Conservation (phyloP, 2,329 filamentous ascomycete genomes). For the Talaromyces sp. region DNA sequence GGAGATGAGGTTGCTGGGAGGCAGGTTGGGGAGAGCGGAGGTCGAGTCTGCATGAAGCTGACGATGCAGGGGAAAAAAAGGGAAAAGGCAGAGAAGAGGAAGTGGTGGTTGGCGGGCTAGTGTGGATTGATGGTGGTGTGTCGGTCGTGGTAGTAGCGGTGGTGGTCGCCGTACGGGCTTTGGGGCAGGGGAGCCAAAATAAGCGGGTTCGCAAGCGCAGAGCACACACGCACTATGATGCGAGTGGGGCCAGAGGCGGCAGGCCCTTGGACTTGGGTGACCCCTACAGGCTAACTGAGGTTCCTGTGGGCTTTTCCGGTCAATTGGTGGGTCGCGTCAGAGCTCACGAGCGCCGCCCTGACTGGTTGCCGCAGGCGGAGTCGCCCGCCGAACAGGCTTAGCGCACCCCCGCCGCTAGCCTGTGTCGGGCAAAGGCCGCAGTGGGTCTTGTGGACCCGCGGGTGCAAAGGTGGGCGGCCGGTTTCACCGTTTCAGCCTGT, state of each 20-base stretch:
- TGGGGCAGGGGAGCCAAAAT: neutral
- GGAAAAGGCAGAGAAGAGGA: neutral
- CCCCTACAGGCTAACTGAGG: neutral
- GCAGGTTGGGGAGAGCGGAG: neutral
- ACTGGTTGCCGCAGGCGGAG: neutral
- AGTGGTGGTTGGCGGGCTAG: neutral
- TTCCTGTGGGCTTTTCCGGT: neutral
- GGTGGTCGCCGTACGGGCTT: neutral
- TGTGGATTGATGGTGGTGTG: neutral
- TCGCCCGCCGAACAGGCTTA: neutral
- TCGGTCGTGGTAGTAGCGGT: neutral
- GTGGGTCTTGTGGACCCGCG: neutral
- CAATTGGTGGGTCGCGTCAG: neutral
- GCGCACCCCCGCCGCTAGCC: neutral
- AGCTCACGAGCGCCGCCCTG: neutral
- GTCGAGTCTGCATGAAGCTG: neutral
- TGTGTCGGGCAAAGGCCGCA: neutral
- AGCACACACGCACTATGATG: neutral
- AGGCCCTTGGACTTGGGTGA: neutral
- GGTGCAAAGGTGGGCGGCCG: neutral
- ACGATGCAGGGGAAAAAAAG: neutral
- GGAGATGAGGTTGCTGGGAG: neutral
- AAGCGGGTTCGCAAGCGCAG: neutral
- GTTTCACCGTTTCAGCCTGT: neutral
- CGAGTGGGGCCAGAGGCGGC: neutral